phyloP scores from a whole-genome alignment of 2,329 filamentous ascomycete genomes.

The Coniochaeta sp. region DNA sequence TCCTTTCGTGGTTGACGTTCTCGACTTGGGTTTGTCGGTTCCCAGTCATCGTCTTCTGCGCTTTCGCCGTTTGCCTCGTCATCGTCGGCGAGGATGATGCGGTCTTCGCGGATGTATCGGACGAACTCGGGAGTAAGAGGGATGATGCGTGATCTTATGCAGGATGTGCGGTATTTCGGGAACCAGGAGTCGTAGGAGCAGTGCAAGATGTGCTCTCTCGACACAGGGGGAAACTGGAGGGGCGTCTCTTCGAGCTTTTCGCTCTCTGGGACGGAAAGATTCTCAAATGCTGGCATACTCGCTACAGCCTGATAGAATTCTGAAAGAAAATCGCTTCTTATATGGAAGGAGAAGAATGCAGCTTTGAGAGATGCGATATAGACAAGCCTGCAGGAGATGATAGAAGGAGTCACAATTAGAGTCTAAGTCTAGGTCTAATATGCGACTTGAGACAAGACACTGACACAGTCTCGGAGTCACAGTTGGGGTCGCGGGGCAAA shows the following conservation, averaged over 20 bases:
- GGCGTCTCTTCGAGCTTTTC: slow-evolving; percentile 7
- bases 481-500: slow-evolving; percentile 1
- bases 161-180: slow-evolving; percentile 70
- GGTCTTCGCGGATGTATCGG: slow-evolving; percentile 83
- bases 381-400: not conserved
- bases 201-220: slow-evolving; percentile 80
- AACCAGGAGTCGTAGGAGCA: slow-evolving; percentile 96
- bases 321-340: no score
- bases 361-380: not conserved
- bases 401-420: not conserved
- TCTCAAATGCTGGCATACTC: slow-evolving; percentile 24
- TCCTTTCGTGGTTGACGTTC: slow-evolving; percentile 23
- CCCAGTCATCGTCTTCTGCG: slow-evolving; percentile 52
- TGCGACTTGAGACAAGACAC: not conserved
- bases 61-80: slow-evolving; percentile 31
- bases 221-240: slow-evolving; percentile 75
- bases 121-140: slow-evolving; percentile 70
- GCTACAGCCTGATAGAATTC: not conserved
- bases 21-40: slow-evolving; percentile 28
- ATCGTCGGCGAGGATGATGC: slow-evolving; percentile 78
- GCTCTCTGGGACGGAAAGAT: slow-evolving; percentile 10
- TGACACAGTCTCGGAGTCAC: not conserved
- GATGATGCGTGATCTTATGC: slow-evolving; percentile 81
- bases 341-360: not conserved
- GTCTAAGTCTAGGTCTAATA: not conserved